Base-by-base conservation (phyloP, 2,329 filamentous ascomycete species). In the Monosporascus cannonballus region DNA sequence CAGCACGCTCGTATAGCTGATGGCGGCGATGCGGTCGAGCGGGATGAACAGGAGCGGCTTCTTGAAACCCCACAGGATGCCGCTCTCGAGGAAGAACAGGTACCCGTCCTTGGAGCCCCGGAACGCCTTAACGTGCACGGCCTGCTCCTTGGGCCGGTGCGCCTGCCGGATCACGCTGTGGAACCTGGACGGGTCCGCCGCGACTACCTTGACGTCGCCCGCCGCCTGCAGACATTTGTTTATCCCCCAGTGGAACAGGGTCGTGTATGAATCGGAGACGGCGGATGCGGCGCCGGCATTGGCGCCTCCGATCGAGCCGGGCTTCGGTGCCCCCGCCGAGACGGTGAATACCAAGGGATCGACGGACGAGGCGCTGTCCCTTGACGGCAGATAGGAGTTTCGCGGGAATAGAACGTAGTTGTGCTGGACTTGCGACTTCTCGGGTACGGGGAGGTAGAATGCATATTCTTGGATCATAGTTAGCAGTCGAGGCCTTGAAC, bases 61-160 rank as follows among this genome's bases (percentile, higher is more conserved):
- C 69, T 86, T 87, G 73, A 85, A 88, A 0, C 76, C 84, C 83
- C 84, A 88, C 7, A 88, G 65, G 51, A 88, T 86, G 15, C 85
- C 85, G 25, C 75, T 83, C 34, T 83, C 77, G 17, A 88, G 70
- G 63, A 87, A 86, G 63, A 86, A 87, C 1, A 87, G 71, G 58
- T 78, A 86, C 0, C 84, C 85, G 54, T 88, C 85, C 65, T 87
- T 88, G 53, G 78, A 84, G 20, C 85, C 85, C 45, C 84, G 75
- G 68, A 86, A 86, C 1, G 79, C 84, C 60, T 80, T 83, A 45
- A 87, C 78, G 59, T 86, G 83, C 18, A 86, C 83, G 0, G 84
- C 83, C 61, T 78, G 80, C 57, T 87, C 84, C 50, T 73, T 75
- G 1, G 80, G 82, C 27, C 83, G 74, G 57, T 84, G 80, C 6